Percentiles rank a stretch among this genome's conserved stretches.
phyloP scores from a whole-genome alignment of 306 rosid species.

The Lagenaria siceraria region DNA sequence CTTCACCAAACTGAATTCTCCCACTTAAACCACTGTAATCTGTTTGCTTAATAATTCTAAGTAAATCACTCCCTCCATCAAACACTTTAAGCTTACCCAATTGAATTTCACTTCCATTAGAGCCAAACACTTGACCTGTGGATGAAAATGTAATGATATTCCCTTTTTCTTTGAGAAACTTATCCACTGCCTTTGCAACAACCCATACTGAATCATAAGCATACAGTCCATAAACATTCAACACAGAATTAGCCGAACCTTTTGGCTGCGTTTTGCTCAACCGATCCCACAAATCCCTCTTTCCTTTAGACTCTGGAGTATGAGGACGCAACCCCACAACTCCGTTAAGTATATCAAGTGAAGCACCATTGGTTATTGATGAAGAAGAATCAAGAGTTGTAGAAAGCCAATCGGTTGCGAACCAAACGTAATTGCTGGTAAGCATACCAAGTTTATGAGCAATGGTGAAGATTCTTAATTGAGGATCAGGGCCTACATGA shows the following conservation, averaged over 20 bases:
- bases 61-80: slow-evolving; percentile 48
- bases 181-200: slow-evolving; percentile 55
- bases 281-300: slow-evolving; percentile 33
- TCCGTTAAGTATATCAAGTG: slow-evolving; percentile 47
- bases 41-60: slow-evolving; percentile 26
- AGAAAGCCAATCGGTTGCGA: slow-evolving; percentile 81
- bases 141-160: slow-evolving; percentile 42
- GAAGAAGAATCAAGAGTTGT: slow-evolving; percentile 56
- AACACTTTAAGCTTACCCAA: slow-evolving; percentile 56
- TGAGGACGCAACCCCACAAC: slow-evolving; percentile 73
- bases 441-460: slow-evolving; percentile 71
- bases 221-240: slow-evolving; percentile 51
- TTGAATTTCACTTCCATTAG: slow-evolving; percentile 27
- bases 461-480: slow-evolving; percentile 46
- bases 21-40: slow-evolving; percentile 71
- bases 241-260: slow-evolving; percentile 26
- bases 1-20: slow-evolving; percentile 35
- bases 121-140: slow-evolving; percentile 16
- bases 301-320: slow-evolving; percentile 41
- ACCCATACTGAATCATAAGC: slow-evolving; percentile 86
- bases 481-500: slow-evolving; percentile 57
- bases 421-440: slow-evolving; percentile 57
- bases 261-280: slow-evolving; percentile 38
- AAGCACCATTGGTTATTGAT: slow-evolving; percentile 21
- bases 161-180: slow-evolving; percentile 25